A percentile compares a stretch with the other conserved stretches of the same genome.
Evolutionary conservation across 352 stramenopile genomes (phyloP).

Genomic region (Pythium biforme): DNA sequence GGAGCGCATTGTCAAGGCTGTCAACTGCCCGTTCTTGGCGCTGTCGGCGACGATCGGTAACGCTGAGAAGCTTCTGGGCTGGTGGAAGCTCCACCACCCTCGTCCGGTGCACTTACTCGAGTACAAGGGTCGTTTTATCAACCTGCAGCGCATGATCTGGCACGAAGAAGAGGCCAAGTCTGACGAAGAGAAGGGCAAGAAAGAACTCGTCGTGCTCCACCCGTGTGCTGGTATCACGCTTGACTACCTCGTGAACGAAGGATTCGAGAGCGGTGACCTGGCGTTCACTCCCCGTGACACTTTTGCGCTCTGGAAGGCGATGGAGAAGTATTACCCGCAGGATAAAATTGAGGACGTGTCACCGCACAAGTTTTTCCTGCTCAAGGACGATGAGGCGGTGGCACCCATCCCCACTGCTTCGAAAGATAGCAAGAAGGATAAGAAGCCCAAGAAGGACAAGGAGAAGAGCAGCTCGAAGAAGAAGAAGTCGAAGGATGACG

Average conservation of each 20-base stretch:
- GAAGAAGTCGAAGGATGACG: conserved; percentile 65
- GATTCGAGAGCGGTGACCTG: conserved; percentile 78
- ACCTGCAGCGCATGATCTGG: conserved; percentile 97
- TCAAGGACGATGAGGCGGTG: conserved; percentile 41
- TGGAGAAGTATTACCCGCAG: conserved; percentile 68
- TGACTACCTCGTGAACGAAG: conserved; percentile 82
- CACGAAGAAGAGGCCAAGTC: conserved; percentile 55
- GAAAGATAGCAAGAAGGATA: conserved; percentile 31
- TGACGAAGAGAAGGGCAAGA: conserved; percentile 29
- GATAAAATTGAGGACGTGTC: conserved; percentile 91
- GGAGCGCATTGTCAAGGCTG: conserved; percentile 94
- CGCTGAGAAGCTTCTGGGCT: conserved; percentile 90
- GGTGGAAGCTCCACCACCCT: conserved; percentile 91
- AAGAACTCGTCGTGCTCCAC: conserved; percentile 78
- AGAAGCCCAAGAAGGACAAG: conserved; percentile 35
- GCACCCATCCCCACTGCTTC: conserved; percentile 12
- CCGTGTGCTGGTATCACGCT: conserved; percentile 82
- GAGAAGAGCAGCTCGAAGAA: conserved; percentile 41
- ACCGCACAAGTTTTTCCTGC: conserved; percentile 94
- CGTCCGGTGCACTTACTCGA: conserved; percentile 91
- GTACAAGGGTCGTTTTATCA: conserved; percentile 98
- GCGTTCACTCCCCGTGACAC: conserved; percentile 97
- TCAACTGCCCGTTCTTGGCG: conserved; percentile 96
- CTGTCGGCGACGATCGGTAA: conserved; percentile 99
- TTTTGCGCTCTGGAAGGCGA: conserved; percentile 93